Evolutionary conservation across 2,329 filamentous ascomycete species (phyloP).

Genomic region (Tolypocladium inflatum): DNA sequence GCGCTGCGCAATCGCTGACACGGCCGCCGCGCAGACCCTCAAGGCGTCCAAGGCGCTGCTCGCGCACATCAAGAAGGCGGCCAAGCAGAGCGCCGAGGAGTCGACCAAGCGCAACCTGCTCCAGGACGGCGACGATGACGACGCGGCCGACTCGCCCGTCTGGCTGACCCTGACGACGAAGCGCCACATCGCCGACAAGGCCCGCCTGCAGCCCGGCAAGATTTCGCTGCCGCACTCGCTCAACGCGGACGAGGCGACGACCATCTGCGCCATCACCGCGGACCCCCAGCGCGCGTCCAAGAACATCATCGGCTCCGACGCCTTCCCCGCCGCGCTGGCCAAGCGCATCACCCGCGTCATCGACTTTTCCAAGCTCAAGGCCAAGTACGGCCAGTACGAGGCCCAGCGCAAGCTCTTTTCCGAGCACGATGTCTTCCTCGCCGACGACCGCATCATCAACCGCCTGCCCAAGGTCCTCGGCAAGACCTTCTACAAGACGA

Average conservation of each 20-base stretch:
- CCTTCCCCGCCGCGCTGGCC: slow-evolving; percentile 58
- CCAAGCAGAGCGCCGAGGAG: slow-evolving; percentile 34
- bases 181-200: slow-evolving; percentile 60
- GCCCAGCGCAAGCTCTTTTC: slow-evolving; percentile 70
- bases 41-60: slow-evolving; percentile 56
- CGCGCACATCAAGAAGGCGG: slow-evolving; percentile 49
- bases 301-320: slow-evolving; percentile 67
- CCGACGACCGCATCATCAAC: slow-evolving; percentile 76
- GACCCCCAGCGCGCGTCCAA: slow-evolving; percentile 80
- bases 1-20: neutral
- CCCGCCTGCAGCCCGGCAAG: slow-evolving; percentile 74
- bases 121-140: slow-evolving; percentile 32
- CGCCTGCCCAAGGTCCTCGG: slow-evolving; percentile 69
- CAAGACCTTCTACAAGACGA: slow-evolving; percentile 85
- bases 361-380: slow-evolving; percentile 67
- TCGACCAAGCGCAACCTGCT: slow-evolving; percentile 48
- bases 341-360: slow-evolving; percentile 68
- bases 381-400: slow-evolving; percentile 86
- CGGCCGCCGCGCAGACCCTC: slow-evolving; percentile 34
- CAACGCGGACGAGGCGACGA: slow-evolving; percentile 48
- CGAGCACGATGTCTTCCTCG: slow-evolving; percentile 90
- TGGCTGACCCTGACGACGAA: slow-evolving; percentile 58
- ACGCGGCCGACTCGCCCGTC: slow-evolving; percentile 40
- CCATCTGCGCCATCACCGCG: slow-evolving; percentile 80
- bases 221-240: slow-evolving; percentile 71